A percentile compares a stretch with the other conserved stretches of the same genome.
These are phyloP conservation scores for Funneliformis caledonium DNA, from an alignment of 371 early-diverging fungal species.

Conservation along the genomic window DNA sequence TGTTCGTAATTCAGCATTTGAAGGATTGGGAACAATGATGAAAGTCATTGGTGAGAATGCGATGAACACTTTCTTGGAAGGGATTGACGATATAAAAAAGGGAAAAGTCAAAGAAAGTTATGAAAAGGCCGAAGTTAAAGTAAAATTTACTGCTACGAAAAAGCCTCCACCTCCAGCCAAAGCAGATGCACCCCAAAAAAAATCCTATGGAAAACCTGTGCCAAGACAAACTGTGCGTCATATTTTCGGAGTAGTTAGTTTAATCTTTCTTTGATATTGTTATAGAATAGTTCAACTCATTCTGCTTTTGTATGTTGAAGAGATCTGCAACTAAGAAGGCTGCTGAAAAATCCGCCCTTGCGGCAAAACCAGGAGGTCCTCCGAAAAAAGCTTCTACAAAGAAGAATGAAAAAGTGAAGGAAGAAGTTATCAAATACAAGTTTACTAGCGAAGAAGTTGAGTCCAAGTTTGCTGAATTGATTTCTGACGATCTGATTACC, in stretches of 20 bases:
- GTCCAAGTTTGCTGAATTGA: slow-evolving; percentile 63
- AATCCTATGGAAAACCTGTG: slow-evolving; percentile 26
- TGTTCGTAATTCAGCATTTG: slow-evolving; percentile 88
- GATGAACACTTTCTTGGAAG: slow-evolving; percentile 74
- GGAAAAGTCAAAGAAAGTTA: slow-evolving; percentile 86
- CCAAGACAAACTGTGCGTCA: slow-evolving; percentile 40
- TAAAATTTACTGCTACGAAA: slow-evolving; percentile 54
- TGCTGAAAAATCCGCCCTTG: slow-evolving; percentile 1
- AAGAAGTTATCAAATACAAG: slow-evolving; percentile 70
- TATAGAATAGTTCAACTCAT: not conserved
- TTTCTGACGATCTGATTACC: slow-evolving; percentile 62
- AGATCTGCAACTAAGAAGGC: slow-evolving; percentile 20
- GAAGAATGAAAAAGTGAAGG: slow-evolving; percentile 53
- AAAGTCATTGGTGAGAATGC: slow-evolving; percentile 83
- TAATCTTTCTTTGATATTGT: slow-evolving; percentile 4
- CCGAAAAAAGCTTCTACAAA: slow-evolving; percentile 49
- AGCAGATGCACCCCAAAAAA: slow-evolving; percentile 25
- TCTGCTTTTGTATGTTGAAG: not conserved
- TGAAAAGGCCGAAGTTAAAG: slow-evolving; percentile 82
- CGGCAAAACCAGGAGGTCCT: slow-evolving; percentile 43
- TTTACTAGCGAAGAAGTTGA: slow-evolving; percentile 71
- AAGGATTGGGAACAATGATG: slow-evolving; percentile 90
- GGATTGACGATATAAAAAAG: slow-evolving; percentile 84
- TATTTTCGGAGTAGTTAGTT: not conserved
- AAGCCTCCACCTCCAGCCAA: slow-evolving; percentile 42